A percentile compares a stretch with the other conserved stretches of the same genome.
phyloP scores from a whole-genome alignment of 805 yeast genomes.

The Kodamaea neixiangensis region DNA sequence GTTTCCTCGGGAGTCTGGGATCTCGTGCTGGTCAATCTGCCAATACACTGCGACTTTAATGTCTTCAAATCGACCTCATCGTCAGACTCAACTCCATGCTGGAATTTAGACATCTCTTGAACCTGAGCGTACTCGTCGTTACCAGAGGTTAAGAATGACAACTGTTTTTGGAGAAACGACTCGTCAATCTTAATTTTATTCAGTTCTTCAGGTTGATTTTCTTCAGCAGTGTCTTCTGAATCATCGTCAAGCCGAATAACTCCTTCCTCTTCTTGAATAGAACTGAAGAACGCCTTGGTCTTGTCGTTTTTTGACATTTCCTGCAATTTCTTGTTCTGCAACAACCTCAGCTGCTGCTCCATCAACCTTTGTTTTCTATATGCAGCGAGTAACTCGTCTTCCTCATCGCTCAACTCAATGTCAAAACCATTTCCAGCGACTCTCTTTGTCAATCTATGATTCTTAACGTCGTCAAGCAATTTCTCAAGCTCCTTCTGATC shows the following conservation, averaged over 20 bases:
- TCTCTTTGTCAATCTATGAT: slow-evolving; percentile 65
- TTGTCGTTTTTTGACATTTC: slow-evolving; percentile 53
- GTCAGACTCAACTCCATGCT: slow-evolving; percentile 39
- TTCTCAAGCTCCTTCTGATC: slow-evolving; percentile 67
- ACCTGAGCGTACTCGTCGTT: slow-evolving; percentile 35
- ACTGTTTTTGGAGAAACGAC: slow-evolving; percentile 55
- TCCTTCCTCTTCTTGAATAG: slow-evolving; percentile 51
- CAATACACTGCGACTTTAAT: slow-evolving; percentile 46
- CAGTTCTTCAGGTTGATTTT: slow-evolving; percentile 10
- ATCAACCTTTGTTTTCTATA: slow-evolving; percentile 44
- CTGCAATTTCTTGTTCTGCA: slow-evolving; percentile 46
- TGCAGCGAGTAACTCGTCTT: slow-evolving; percentile 58
- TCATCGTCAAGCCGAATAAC: slow-evolving; percentile 29
- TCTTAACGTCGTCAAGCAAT: slow-evolving; percentile 69
- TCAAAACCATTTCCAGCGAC: slow-evolving; percentile 55
- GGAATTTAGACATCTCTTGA: slow-evolving; percentile 33
- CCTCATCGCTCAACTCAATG: slow-evolving; percentile 73
- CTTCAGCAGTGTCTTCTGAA: slow-evolving; percentile 24
- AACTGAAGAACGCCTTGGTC: slow-evolving; percentile 66
- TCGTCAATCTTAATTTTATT: slow-evolving; percentile 46
- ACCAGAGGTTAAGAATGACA: slow-evolving; percentile 49
- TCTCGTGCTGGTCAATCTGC: slow-evolving; percentile 27
- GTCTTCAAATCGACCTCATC: slow-evolving; percentile 45
- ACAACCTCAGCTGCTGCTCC: slow-evolving; percentile 51
- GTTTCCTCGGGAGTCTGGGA: slow-evolving; percentile 21